These are phyloP conservation scores for Apostasia ramifera DNA, from an alignment of 106 monocot species.

Conservation along the genomic window DNA sequence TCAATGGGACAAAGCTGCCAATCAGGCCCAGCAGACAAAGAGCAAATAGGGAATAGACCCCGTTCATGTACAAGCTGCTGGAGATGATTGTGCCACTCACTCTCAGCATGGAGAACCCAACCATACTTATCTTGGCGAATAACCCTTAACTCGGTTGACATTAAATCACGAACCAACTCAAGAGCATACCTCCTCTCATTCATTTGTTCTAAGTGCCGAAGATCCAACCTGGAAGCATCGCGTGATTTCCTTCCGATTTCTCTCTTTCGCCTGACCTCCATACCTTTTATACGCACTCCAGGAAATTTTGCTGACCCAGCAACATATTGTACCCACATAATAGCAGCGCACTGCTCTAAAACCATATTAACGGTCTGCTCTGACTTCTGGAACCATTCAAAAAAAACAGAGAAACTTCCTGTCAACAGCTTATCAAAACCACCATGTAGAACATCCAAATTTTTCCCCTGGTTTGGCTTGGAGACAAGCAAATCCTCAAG, in stretches of 20 bases:
- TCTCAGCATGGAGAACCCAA: conserved; percentile 99
- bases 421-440: conserved; percentile 93
- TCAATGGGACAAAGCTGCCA: conserved; percentile 97
- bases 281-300: conserved; percentile 83
- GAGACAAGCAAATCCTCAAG: conserved; percentile 84
- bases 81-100: conserved; percentile 89
- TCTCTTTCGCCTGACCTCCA: conserved; percentile 83
- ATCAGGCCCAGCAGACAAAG: conserved; percentile 41
- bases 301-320: conserved; percentile 81
- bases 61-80: conserved; percentile 90
- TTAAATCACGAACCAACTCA: conserved; percentile 76
- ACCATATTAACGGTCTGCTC: conserved; percentile 66
- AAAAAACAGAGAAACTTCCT: conserved; percentile 55
- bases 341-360: conserved; percentile 77
- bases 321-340: conserved; percentile 89
- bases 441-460: conserved; percentile 71
- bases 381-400: conserved; percentile 75
- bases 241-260: conserved; percentile 76
- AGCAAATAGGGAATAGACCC: conserved; percentile 71
- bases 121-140: conserved; percentile 99
- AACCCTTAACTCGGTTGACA: conserved; percentile 90
- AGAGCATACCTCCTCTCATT: conserved; percentile 76
- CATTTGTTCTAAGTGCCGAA: conserved; percentile 68
- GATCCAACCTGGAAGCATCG: conserved; percentile 61
- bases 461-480: conserved; percentile 63